Evolutionary conservation across 1,139 yeast genomes (phyloP), one percentile per base, ranked within the genome.

Genomic region (Pichia sp.): DNA sequence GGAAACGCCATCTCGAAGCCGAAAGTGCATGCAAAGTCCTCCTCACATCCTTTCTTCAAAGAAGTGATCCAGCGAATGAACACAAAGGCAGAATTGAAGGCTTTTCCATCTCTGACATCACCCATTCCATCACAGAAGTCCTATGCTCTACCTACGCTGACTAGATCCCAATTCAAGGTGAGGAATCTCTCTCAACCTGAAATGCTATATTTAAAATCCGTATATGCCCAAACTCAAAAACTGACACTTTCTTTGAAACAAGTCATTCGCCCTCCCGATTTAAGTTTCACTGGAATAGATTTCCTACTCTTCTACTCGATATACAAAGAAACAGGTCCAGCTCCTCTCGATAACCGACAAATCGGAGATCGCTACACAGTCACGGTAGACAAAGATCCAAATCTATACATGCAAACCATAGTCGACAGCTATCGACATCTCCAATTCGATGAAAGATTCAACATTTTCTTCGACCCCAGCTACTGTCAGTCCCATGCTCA

Each of bases 11-110:
- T 22, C 18, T 22, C 26, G 8, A 50, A 49, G n/a, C 50, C 51
- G 2, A 55, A 47, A 44, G 30, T 52, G 4, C 47, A 53, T 39
- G 46, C 54, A 9, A 41, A 31, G 6, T n/a, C 46, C 10, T 48
- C 54, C 1, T 30, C 53, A 10, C 59, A 56, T 47, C 59, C 59
- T 7, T 56, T 56, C 22, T 56, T 56, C 25, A 37, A 52, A 28
- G 51, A 50, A 21, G 23, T 54, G 10, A 37, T 31, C 37, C 16
- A 44, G 16, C 42, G 46, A 22, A n/a, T 55, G 34, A 28, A 48
- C 18, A 16, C 21, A 18, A 31, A 31, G 26, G 4, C 21, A 3
- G n/a, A n/a, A n/a, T n/a, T n/a, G n/a, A n/a, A n/a, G n/a, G n/a
- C n/a, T n/a, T n/a, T n/a, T n/a, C n/a, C n/a, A n/a, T n/a, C 6